These are phyloP conservation scores for Agapanthus africanus DNA, from an alignment of 106 monocot species.

Conservation along the genomic window DNA sequence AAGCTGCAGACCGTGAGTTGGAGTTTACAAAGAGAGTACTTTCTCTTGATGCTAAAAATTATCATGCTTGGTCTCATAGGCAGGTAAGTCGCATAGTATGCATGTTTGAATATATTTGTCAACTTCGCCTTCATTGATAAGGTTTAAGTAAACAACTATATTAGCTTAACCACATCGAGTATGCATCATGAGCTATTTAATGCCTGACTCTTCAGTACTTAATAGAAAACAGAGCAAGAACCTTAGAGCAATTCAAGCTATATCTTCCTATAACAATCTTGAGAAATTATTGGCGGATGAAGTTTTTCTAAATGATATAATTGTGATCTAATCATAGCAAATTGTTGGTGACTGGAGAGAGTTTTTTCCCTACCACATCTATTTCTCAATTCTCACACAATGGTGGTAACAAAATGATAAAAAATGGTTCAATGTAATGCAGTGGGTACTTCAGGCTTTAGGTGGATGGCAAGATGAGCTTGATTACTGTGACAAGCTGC, in stretches of 20 bases:
- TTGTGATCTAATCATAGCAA: not conserved
- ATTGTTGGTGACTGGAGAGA: conserved; percentile 2
- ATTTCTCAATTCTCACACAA: not conserved
- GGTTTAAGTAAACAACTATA: not conserved
- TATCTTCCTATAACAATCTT: not conserved
- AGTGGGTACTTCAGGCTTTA: conserved; percentile 93
- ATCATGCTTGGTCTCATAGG: conserved; percentile 98
- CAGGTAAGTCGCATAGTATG: conserved; percentile 42
- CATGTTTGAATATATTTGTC: not conserved
- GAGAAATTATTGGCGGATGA: not conserved
- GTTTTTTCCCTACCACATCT: not conserved
- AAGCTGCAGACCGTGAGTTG: conserved; percentile 48
- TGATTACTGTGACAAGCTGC: conserved; percentile 56
- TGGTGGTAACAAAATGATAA: not conserved
- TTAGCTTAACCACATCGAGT: not conserved
- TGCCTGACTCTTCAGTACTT: not conserved
- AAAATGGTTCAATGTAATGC: conserved; percentile 18
- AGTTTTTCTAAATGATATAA: not conserved
- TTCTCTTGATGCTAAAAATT: conserved; percentile 80
- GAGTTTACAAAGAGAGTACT: conserved; percentile 73
- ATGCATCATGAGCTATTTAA: not conserved
- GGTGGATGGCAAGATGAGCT: conserved; percentile 96
- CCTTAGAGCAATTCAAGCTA: not conserved
- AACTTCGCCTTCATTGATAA: not conserved
- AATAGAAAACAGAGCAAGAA: not conserved